These are phyloP conservation scores for Sporopachydermia cereana DNA, from an alignment of 1,139 yeast genomes.

Conservation along the genomic window DNA sequence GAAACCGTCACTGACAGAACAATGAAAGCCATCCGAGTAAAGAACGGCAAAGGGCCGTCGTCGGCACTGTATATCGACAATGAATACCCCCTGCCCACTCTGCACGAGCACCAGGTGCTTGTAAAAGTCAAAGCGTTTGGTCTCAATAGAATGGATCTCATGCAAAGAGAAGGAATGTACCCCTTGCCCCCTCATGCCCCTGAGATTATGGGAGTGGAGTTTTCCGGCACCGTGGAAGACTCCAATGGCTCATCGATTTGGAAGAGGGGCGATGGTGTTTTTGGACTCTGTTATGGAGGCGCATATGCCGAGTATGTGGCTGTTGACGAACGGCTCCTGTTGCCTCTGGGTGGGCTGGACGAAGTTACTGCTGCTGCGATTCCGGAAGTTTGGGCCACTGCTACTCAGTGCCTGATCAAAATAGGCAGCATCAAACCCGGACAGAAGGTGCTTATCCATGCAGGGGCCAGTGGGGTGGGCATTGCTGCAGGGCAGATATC, in stretches of 20 bases:
- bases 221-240: constrained; percentile 21
- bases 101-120: constrained; percentile 17
- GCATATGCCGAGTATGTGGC: constrained; percentile 26
- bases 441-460: constrained; percentile 22
- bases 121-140: constrained; percentile 24
- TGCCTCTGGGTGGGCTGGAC: constrained; percentile 18
- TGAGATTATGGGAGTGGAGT: constrained; percentile 24
- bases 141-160: constrained; percentile 23
- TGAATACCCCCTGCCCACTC: constrained; percentile 15
- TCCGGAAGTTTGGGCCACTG: constrained; percentile 28
- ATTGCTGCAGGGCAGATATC: constrained; percentile 26
- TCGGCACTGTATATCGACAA: constrained; percentile 18
- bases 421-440: constrained; percentile 20
- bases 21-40: constrained; percentile 20
- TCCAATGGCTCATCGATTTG: constrained; percentile 12
- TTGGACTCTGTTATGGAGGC: constrained; percentile 26
- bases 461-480: constrained; percentile 26
- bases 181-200: constrained; percentile 22
- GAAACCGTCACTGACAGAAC: too few species aligned
- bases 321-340: constrained; percentile 18
- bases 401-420: constrained; percentile 20
- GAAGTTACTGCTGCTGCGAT: constrained; percentile 21
- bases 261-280: constrained; percentile 24
- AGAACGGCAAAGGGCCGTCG: constrained; percentile 19
- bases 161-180: constrained; percentile 19